Conservation (phyloP, 2,329 filamentous ascomycete species). For the Cladosporium sp. region DNA sequence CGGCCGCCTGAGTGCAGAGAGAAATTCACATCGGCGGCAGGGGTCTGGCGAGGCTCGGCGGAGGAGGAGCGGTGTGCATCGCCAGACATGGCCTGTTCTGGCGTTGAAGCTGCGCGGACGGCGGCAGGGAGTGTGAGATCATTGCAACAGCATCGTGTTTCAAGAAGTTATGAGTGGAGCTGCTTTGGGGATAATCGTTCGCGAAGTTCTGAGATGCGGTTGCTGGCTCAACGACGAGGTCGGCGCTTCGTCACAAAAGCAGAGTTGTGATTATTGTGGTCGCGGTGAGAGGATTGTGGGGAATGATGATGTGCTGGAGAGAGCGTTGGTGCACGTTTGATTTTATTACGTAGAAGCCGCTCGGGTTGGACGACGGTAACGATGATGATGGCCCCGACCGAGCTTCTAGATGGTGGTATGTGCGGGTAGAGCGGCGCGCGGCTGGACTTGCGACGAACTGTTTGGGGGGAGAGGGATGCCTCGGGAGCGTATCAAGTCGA, state of each 20-base stretch:
- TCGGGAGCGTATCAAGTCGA: no score
- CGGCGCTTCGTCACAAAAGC: no score
- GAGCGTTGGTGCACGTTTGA: neutral
- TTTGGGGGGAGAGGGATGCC: no score
- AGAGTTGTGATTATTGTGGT: no score
- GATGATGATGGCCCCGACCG: no score
- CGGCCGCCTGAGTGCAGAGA: slow-evolving; percentile 18
- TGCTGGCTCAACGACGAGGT: neutral
- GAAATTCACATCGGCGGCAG: slow-evolving; percentile 25
- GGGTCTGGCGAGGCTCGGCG: slow-evolving; percentile 15
- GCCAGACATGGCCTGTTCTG: slow-evolving; percentile 20
- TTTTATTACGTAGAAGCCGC: no score
- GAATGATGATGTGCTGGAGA: neutral
- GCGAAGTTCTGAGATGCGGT: neutral
- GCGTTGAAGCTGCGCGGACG: slow-evolving; percentile 12
- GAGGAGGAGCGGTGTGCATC: slow-evolving; percentile 13
- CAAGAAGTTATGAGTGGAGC: no score
- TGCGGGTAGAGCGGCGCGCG: no score
- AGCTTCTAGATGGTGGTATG: no score
- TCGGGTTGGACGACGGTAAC: no score
- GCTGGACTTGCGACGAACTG: no score
- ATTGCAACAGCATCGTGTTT: slow-evolving; percentile 11
- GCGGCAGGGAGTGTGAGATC: slow-evolving; percentile 12
- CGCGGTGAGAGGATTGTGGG: neutral
- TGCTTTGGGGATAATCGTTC: neutral